phyloP scores from a whole-genome alignment of 2,329 filamentous ascomycete genomes.

The Metarhizium anisopliae region DNA sequence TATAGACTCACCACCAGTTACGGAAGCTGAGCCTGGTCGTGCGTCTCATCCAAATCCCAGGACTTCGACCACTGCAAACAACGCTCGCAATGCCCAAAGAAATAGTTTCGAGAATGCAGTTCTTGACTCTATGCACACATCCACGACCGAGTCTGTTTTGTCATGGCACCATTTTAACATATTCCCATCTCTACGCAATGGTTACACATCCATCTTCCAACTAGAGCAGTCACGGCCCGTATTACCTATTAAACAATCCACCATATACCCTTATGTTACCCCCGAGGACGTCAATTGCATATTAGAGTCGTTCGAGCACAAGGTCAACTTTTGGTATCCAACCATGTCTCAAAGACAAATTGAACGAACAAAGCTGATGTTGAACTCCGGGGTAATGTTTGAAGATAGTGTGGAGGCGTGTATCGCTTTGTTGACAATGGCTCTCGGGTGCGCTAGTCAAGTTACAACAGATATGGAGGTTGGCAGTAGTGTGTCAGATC shows the following conservation, averaged over 20 bases:
- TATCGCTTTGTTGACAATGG: constrained; percentile 36
- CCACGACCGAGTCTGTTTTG: constrained; percentile 40
- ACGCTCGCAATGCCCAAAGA: constrained; percentile 9
- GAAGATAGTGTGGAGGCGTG: constrained; percentile 30
- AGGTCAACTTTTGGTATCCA: constrained; percentile 45
- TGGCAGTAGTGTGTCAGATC: constrained; percentile 8
- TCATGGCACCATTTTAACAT: constrained; percentile 41
- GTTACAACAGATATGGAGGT: constrained; percentile 20
- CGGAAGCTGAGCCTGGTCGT: constrained; percentile 4
- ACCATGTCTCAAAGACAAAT: constrained; percentile 34
- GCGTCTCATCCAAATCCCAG: constrained; percentile 16
- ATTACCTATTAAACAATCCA: constrained; percentile 22
- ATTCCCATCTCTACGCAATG: constrained; percentile 32
- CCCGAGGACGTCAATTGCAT: constrained; percentile 31
- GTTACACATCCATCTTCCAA: constrained; percentile 36
- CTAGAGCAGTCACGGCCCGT: constrained; percentile 34
- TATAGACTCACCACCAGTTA: constrained; percentile 4
- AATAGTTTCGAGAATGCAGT: constrained; percentile 35
- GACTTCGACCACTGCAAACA: constrained; percentile 13
- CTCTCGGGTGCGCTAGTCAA: constrained; percentile 37
- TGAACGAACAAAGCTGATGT: constrained; percentile 18
- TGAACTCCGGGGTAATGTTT: constrained; percentile 24
- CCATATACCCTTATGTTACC: constrained; percentile 33
- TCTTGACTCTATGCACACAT: constrained; percentile 40
- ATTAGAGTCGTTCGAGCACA: constrained; percentile 33